Conservation (phyloP, 2,329 filamentous ascomycete genomes). For the Ustulina deusta region DNA sequence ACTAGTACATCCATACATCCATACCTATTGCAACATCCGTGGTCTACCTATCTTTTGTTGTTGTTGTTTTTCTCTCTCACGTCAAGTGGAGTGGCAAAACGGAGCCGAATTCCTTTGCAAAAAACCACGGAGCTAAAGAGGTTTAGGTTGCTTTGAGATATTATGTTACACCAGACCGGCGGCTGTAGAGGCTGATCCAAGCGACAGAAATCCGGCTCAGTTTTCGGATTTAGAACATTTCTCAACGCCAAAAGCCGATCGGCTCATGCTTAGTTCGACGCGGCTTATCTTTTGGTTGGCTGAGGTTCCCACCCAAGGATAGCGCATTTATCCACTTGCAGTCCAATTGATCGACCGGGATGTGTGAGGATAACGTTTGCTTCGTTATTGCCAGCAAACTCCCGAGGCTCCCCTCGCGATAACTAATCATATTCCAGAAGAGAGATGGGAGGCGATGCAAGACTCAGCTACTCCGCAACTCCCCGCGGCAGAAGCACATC, state of each 20-base stretch:
- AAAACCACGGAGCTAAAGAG: too few species aligned
- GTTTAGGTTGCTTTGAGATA: neutral
- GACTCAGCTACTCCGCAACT: neutral
- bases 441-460: too few species aligned
- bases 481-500: too few species aligned
- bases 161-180: too few species aligned
- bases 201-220: neutral
- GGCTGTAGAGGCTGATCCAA: neutral
- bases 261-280: neutral
- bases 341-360: too few species aligned
- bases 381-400: neutral
- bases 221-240: slow-evolving; percentile 12
- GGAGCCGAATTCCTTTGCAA: too few species aligned
- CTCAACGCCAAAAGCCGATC: neutral
- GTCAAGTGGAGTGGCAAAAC: too few species aligned
- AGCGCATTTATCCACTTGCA: neutral
- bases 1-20: too few species aligned
- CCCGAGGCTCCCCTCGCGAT: slow-evolving; percentile 8
- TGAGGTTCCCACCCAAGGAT: neutral
- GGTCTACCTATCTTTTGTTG: too few species aligned
- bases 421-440: slow-evolving; percentile 8
- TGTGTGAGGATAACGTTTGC: neutral
- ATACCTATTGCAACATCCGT: too few species aligned
- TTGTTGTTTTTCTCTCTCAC: too few species aligned
- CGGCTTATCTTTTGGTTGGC: slow-evolving; percentile 9